A percentile compares a stretch with the other conserved stretches of the same genome.
Evolutionary conservation across 495 filamentous ascomycete species (phyloP).

Genomic region (Aspergillus heteromorphus): DNA sequence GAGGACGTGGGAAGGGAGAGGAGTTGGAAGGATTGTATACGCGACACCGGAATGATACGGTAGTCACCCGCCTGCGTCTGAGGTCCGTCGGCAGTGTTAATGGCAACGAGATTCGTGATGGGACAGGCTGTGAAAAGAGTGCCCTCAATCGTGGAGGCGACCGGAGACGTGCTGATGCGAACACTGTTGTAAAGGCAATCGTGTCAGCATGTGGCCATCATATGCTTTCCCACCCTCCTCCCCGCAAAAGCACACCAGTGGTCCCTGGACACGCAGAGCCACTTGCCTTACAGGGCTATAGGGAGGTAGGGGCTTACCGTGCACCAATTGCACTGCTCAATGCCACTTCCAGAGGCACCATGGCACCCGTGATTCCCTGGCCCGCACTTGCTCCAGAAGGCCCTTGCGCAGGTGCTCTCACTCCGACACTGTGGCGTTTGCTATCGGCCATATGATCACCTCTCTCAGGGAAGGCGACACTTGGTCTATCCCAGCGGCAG

Average conservation of each 20-base stretch:
- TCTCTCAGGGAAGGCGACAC: neutral
- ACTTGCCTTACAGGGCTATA: neutral
- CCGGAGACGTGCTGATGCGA: slow-evolving; percentile 53
- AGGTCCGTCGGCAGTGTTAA: slow-evolving; percentile 48
- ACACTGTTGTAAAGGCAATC: slow-evolving; percentile 38
- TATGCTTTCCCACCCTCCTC: neutral
- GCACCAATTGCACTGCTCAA: slow-evolving; percentile 49
- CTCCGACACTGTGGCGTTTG: slow-evolving; percentile 42
- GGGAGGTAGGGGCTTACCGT: slow-evolving; percentile 33
- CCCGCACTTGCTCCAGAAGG: slow-evolving; percentile 21
- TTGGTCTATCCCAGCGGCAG: neutral
- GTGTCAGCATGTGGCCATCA: neutral
- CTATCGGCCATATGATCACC: slow-evolving; percentile 36
- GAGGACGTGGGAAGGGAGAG: slow-evolving; percentile 34
- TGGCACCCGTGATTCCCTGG: slow-evolving; percentile 33
- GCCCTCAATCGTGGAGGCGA: slow-evolving; percentile 53
- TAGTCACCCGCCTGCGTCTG: slow-evolving; percentile 50
- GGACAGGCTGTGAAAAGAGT: slow-evolving; percentile 63
- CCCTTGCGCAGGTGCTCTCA: slow-evolving; percentile 31
- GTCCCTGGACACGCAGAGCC: neutral
- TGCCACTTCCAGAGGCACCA: slow-evolving; percentile 42
- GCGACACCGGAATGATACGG: slow-evolving; percentile 58
- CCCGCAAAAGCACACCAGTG: neutral
- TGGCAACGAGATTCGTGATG: slow-evolving; percentile 58
- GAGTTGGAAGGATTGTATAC: slow-evolving; percentile 55